Base-by-base conservation (phyloP, 768 basidiomycete genomes). In the Rhodotorula taiwanensis region DNA sequence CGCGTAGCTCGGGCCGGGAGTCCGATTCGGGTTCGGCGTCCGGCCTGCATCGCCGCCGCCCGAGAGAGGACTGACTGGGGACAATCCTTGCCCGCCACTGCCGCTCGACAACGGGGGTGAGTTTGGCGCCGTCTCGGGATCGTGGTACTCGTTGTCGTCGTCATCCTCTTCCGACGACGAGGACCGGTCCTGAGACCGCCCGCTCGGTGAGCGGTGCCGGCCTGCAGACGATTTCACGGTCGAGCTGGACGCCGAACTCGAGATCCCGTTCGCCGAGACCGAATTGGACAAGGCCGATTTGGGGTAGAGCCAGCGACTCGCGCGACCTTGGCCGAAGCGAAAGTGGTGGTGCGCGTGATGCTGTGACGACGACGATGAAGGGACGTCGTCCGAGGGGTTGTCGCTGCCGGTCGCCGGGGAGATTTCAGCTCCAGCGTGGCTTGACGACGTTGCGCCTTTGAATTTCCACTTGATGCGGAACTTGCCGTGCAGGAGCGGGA, bases 391-490 rank as follows among this genome's bases (percentile, higher is more conserved):
- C 10, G 36, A 39, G 10, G 36, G 10, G 16, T 9, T 16, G 36
- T 39, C 36, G 36, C 16, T 16, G 36, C 10, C 16, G 36, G 9
- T 1, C 18, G 33, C 52, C 10, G 45, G 25, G 14, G 27, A 25
- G 20, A 48, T 47, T 25, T 49, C 60, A 23, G 28, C 31, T 30
- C 33, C 31, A 11, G 31, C 33, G 4, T 18, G 62, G 23, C 10
- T 55, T 15, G 51, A 58, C 44, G 34, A 48, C 45, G 34, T 57
- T 6, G 69, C 60, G 45, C 54, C 60, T 36, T 71, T 69, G 66
- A 71, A 71, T 10, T 60, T 53, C 72, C 72, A 73, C 57, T 73
- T 73, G 43, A 66, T n/a, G 27, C 61, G 45, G 55, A 71, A 73
- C 21, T 58, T 58, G 53, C 66, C 72, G 52, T 63, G 48, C 9